These are phyloP conservation scores for Malbranchea cinnamomea DNA, from an alignment of 2,329 filamentous ascomycete species.

Conservation along the genomic window DNA sequence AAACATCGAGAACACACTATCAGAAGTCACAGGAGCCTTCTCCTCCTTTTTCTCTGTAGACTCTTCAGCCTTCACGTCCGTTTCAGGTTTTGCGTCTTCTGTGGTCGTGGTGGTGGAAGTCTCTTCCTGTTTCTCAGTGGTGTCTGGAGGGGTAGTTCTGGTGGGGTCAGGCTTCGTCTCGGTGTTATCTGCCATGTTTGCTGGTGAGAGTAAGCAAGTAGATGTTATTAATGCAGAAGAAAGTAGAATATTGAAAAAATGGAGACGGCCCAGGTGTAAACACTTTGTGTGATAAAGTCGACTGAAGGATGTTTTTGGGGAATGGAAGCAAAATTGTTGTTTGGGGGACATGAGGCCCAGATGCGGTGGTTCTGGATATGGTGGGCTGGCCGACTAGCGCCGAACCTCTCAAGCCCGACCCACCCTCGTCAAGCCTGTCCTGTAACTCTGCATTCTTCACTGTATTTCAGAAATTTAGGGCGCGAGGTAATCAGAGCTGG, in stretches of 20 bases:
- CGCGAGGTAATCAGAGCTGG: no score
- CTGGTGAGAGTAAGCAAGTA: background rate
- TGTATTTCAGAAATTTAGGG: no score
- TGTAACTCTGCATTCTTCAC: no score
- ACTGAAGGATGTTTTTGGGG: no score
- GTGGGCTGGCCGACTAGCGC: no score
- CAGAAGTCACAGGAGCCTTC: constrained; percentile 26
- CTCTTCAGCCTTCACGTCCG: constrained; percentile 18
- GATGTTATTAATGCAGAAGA: constrained; percentile 6
- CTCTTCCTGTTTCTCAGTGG: constrained; percentile 14
- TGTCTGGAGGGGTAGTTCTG: constrained; percentile 21
- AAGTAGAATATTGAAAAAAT: background rate
- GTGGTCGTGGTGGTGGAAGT: constrained; percentile 19
- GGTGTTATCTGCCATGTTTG: constrained; percentile 27
- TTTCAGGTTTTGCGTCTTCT: constrained; percentile 14
- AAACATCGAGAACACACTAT: constrained; percentile 91
- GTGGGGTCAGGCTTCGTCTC: constrained; percentile 30
- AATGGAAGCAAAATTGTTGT: no score
- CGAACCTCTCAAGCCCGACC: no score
- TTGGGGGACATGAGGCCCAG: no score
- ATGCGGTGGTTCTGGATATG: no score
- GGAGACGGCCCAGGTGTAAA: no score
- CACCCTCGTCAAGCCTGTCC: no score
- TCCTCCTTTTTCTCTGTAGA: constrained; percentile 15
- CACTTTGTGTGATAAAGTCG: no score